These are phyloP conservation scores for Boechera divaricarpa DNA, from an alignment of 345 rosid species.

Conservation along the genomic window DNA sequence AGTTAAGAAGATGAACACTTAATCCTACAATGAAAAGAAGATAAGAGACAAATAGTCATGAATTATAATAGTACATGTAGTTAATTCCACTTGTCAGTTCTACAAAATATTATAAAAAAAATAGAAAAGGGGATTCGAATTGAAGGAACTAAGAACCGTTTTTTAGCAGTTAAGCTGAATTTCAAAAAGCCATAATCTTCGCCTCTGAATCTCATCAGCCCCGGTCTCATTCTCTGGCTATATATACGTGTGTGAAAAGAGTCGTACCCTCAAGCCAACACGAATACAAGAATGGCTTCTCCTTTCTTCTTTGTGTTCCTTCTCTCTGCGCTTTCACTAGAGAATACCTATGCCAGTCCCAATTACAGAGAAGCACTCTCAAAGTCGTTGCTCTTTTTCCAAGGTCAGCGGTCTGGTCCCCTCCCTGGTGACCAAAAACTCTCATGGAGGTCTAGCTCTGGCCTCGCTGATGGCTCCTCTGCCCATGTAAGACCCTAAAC, in stretches of 20 bases:
- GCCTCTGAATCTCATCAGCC: slow-evolving; percentile 30
- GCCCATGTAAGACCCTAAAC: slow-evolving; percentile 54
- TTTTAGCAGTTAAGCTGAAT: slow-evolving; percentile 23
- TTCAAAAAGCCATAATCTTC: slow-evolving; percentile 36
- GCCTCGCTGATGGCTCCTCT: slow-evolving; percentile 75
- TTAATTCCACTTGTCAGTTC: neutral
- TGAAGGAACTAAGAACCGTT: slow-evolving; percentile 24
- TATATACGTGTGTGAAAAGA: slow-evolving; percentile 4
- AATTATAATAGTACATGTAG: neutral
- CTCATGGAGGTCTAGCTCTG: slow-evolving; percentile 78
- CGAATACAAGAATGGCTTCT: slow-evolving; percentile 32
- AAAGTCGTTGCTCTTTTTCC: slow-evolving; percentile 81
- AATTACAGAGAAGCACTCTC: slow-evolving; percentile 85
- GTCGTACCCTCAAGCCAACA: slow-evolving; percentile 18
- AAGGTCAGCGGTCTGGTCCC: slow-evolving; percentile 92
- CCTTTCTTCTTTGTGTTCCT: slow-evolving; percentile 41
- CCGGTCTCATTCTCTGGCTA: neutral
- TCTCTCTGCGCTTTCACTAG: slow-evolving; percentile 27
- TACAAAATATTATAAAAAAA: neutral
- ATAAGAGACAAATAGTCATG: neutral
- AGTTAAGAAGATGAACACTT: neutral
- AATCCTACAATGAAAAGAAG: slow-evolving; percentile 4
- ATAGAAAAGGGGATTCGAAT: neutral
- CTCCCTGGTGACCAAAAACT: slow-evolving; percentile 60
- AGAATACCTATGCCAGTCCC: slow-evolving; percentile 52